phyloP scores from a whole-genome alignment of 106 monocot species.

The Acanthochlamys bracteata region DNA sequence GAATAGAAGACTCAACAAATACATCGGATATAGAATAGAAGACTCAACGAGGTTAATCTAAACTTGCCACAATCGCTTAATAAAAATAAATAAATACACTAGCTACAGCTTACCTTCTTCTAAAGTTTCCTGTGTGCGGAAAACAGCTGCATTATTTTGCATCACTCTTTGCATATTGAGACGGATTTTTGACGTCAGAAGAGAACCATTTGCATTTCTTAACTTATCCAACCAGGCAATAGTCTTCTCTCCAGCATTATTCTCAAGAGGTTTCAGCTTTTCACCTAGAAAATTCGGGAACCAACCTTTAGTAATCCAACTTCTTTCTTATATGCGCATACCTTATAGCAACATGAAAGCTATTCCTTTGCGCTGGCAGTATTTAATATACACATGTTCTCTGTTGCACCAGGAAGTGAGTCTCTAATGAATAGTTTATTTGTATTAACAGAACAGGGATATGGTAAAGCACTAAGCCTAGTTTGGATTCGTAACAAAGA shows the following conservation, averaged over 20 bases:
- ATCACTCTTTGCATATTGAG: constrained; percentile 98
- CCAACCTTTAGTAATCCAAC: neutral
- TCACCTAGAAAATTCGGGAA: constrained; percentile 32
- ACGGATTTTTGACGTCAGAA: constrained; percentile 85
- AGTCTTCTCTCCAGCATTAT: constrained; percentile 76
- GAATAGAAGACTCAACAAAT: neutral
- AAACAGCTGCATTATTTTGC: constrained; percentile 99
- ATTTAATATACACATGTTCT: too few species aligned
- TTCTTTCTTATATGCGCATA: neutral
- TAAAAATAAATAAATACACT: neutral
- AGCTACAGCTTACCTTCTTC: constrained; percentile 57
- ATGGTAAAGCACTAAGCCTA: too few species aligned
- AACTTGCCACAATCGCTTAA: neutral
- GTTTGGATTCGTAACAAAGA: too few species aligned
- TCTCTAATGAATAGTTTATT: too few species aligned
- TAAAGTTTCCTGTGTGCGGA: constrained; percentile 89
- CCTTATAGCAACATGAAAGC: too few species aligned
- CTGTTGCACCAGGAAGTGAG: too few species aligned
- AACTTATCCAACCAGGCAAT: constrained; percentile 92
- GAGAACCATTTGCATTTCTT: constrained; percentile 81
- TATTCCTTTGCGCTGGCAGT: too few species aligned
- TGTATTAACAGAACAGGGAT: too few species aligned
- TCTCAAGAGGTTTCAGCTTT: constrained; percentile 73
- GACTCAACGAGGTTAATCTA: too few species aligned
- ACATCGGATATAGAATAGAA: too few species aligned